Evolutionary conservation across 2,329 filamentous ascomycete species (phyloP).

Genomic region (Fusarium sp.): DNA sequence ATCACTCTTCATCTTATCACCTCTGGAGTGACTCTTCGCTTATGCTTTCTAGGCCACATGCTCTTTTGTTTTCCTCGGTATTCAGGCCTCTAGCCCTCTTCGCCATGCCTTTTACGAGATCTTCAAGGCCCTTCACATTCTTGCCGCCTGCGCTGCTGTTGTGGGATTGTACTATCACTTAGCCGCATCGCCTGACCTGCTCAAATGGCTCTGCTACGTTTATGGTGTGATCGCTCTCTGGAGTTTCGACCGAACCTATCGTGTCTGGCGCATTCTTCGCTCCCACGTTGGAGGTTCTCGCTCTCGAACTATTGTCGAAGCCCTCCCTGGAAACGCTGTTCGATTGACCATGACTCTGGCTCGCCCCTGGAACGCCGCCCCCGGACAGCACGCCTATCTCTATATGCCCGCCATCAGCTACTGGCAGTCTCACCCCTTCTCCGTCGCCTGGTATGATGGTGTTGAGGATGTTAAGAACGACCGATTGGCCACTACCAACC

Average conservation of each 20-base stretch:
- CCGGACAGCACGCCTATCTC: conserved; percentile 83
- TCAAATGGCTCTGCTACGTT: conserved; percentile 67
- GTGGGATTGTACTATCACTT: conserved; percentile 77
- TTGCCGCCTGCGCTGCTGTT: conserved; percentile 70
- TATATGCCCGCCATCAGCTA: conserved; percentile 80
- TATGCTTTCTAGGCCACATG: conserved; percentile 62
- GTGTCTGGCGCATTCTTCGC: conserved; percentile 71
- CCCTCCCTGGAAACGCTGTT: conserved; percentile 80
- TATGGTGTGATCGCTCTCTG: conserved; percentile 75
- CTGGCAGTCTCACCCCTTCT: conserved; percentile 84
- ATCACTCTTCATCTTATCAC: neutral
- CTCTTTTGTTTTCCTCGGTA: conserved; percentile 71
- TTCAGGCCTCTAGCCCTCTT: conserved; percentile 78
- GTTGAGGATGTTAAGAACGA: conserved; percentile 64
- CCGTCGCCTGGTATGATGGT: conserved; percentile 82
- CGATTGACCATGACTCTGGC: conserved; percentile 81
- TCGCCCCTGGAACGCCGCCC: conserved; percentile 80
- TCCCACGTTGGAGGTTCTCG: conserved; percentile 76
- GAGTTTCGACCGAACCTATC: conserved; percentile 72
- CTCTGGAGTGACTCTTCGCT: neutral
- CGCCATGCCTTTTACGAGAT: conserved; percentile 85
- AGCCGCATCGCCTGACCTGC: conserved; percentile 58
- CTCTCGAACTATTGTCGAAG: conserved; percentile 78
- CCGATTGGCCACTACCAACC: conserved; percentile 70
- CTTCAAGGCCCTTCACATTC: conserved; percentile 80